These are phyloP conservation scores for Amylostereum areolatum DNA, from an alignment of 1,284 basidiomycete genomes.

Conservation along the genomic window DNA sequence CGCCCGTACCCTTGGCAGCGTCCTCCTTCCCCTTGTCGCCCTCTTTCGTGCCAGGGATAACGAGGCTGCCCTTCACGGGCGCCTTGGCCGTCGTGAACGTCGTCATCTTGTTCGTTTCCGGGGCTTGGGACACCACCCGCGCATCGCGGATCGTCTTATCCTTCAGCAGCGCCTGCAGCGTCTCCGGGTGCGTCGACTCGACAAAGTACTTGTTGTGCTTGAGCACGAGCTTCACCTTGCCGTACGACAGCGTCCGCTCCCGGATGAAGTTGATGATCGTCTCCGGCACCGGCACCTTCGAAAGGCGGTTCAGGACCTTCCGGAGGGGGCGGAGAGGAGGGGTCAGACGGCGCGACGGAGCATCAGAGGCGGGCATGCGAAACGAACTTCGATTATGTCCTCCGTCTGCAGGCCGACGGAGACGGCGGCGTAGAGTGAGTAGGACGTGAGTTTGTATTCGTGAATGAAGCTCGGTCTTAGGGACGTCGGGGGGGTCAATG, in stretches of 20 bases:
- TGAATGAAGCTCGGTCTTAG: conserved; percentile 94
- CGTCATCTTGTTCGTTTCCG: conserved; percentile 68
- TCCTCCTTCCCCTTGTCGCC: conserved; percentile 62
- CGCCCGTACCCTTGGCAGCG: conserved; percentile 19
- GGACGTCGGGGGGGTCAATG: conserved; percentile 23
- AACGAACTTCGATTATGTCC: conserved; percentile 93
- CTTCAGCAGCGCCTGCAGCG: conserved; percentile 79
- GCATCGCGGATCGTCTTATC: conserved; percentile 82
- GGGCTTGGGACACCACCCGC: conserved; percentile 57
- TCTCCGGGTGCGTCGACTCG: conserved; percentile 90
- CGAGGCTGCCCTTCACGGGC: conserved; percentile 71
- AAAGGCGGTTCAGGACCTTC: conserved; percentile 80
- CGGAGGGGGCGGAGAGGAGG: background rate
- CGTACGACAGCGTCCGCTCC: conserved; percentile 88
- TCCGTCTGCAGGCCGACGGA: conserved; percentile 97
- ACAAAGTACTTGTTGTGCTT: conserved; percentile 97
- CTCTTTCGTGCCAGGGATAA: conserved; percentile 83
- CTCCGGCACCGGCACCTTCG: conserved; percentile 89
- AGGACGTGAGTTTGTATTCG: conserved; percentile 98
- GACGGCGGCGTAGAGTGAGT: conserved; percentile 97
- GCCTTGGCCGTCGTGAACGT: conserved; percentile 83
- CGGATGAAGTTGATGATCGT: conserved; percentile 81
- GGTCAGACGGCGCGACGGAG: no score
- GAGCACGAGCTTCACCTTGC: conserved; percentile 94
- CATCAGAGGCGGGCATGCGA: background rate